Evolutionary conservation across 2,329 filamentous ascomycete genomes (phyloP), one percentile per base, ranked within the genome.

Genomic region (Metarhizium anisopliae): DNA sequence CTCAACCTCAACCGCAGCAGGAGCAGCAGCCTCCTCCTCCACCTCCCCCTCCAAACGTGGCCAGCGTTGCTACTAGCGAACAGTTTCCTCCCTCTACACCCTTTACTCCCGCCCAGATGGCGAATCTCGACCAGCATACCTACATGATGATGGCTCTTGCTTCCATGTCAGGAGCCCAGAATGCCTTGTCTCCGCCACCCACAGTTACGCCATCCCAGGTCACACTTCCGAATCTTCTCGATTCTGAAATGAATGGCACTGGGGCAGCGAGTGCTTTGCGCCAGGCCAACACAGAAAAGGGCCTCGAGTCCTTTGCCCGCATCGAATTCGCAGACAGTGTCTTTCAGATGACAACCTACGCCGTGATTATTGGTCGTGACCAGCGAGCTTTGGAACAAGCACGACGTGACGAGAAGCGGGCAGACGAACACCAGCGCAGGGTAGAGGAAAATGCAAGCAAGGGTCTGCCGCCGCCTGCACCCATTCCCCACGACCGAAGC

Each of bases 281-380:
- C 14, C 70, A 72, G 54, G 61, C 66, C 52, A 66, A 61, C n/a
- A 59, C 67, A 7, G 67, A 70, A 20, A 74, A 76, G 61, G 72
- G 70, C 51, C 68, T 83, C 14, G 77, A 82, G 63, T 82, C 79
- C 3, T 83, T 82, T 66, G 80, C 80, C 47, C 74, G 77, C 53
- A 74, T 92, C 58, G 81, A 85, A 63, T 91, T 92, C 66, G 78
- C 81, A 61, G 88, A 92, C 73, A 86, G 87, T 65, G 80, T 84
- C 55, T 91, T 89, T 68, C 87, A 89, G 70, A 87, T 92, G 83
- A 89, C 84, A 53, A 90, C 86, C 1, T 86, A 85, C 62, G 78
- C 82, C 53, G 80, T 91, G 62, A 81, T 88, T 56, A 82, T 92
- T 32, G 87, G 87, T 55, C 84, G 88, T 58, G 87, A 91, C 68